Base-by-base conservation (phyloP, 441 rosid species). In the Geranium incanum region DNA sequence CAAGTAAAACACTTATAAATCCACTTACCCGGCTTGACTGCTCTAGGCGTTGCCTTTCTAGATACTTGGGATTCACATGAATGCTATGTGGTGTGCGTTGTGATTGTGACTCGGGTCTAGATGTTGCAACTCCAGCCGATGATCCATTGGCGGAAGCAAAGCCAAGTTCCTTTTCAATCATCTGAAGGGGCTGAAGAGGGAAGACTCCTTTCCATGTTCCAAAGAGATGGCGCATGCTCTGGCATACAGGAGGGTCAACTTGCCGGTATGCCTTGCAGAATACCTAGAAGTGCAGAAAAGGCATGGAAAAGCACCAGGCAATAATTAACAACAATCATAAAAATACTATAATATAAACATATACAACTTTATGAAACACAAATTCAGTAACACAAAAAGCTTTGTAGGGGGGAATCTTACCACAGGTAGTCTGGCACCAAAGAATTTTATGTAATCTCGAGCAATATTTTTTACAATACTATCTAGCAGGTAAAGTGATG, bases 171-270 rank as follows among this genome's bases (percentile, higher is more conserved):
- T 87, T 91, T 85, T 88, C 98, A 66, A 95, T 95, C 70, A 72
- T 66, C 77, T 91, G 98, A 77, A 92, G 97, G 69, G 87, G 67
- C 66, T 82, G 91, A 28, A 76, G 89, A 77, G 92, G 97, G 77
- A 95, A 95, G 71, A 92, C 96, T 45, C 98, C 98, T 85, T 89
- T 95, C 99, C 99, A 95, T 68, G 99, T 95, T 76, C 98, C 98
- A 75, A 92, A 95, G 74, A 95, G 98, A 86, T 95, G 99, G 15
- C 88, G 86, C 99, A 95, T 95, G 67, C 95, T 91, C 66, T 83
- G 67, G 76, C 82, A 95, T 71, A 90, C 79, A 73, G 95, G 70
- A 75, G 99, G 74, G 74, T 92, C 97, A 72, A 92, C 95, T 81
- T 88, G 96, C 73, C 85, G 83, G 77, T 90, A 95, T 67, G 95